Percentiles rank a stretch among this genome's conserved stretches.
Evolutionary conservation across 192 early-diverging fungal genomes (phyloP).

Genomic region (Podila clonocystis): DNA sequence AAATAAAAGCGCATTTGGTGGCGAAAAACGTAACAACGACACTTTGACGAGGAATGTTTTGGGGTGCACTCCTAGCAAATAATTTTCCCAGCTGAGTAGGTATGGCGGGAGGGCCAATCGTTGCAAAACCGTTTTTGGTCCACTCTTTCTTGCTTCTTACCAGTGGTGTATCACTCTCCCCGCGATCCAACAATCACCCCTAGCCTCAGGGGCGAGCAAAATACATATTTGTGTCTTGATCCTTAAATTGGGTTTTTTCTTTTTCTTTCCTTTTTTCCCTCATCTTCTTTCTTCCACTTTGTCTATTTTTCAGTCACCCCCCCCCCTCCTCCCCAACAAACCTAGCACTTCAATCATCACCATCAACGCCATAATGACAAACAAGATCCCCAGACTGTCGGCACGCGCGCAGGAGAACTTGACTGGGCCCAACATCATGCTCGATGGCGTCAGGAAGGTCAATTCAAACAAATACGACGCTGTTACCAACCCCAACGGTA

Average conservation of each 20-base stretch:
- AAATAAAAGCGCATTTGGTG: too few relatives aligned
- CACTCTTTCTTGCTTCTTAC: too few relatives aligned
- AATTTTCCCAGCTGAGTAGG: too few relatives aligned
- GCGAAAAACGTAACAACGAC: too few relatives aligned
- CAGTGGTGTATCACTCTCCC: too few relatives aligned
- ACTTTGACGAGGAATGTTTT: too few relatives aligned
- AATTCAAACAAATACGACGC: slow-evolving; percentile 42
- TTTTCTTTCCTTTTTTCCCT: slow-evolving; percentile 1
- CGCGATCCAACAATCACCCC: too few relatives aligned
- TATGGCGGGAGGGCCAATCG: too few relatives aligned
- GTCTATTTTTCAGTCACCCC: neutral
- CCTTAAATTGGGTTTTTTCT: neutral
- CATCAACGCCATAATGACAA: neutral
- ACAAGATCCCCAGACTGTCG: slow-evolving; percentile 10
- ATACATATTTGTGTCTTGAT: neutral
- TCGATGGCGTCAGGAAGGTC: slow-evolving; percentile 17
- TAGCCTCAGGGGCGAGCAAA: neutral
- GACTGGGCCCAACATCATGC: slow-evolving; percentile 15
- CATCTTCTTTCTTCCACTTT: neutral
- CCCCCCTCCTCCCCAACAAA: neutral
- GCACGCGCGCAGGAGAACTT: slow-evolving; percentile 33
- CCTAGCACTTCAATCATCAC: neutral
- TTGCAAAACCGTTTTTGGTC: too few relatives aligned
- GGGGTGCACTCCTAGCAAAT: too few relatives aligned
- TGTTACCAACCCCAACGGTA: slow-evolving; percentile 68